Conservation (phyloP, 805 yeast species). For the Ogataea henricii region DNA sequence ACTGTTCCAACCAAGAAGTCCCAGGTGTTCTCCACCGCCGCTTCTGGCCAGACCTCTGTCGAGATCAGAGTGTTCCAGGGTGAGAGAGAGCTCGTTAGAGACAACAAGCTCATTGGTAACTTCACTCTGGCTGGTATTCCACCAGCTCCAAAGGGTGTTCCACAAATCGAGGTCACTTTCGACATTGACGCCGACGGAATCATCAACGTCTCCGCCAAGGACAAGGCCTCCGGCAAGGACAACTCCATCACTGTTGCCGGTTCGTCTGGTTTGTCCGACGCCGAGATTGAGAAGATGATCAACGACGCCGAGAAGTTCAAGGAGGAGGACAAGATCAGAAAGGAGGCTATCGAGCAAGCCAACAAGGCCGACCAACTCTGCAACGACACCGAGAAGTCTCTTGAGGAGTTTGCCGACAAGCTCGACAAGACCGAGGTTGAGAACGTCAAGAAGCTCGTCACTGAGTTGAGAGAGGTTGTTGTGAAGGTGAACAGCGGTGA, state of each 20-base stretch:
- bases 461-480: constrained; percentile 62
- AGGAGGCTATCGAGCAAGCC: constrained; percentile 68
- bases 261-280: constrained; percentile 67
- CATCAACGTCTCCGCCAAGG: constrained; percentile 79
- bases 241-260: constrained; percentile 75
- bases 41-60: constrained; percentile 94
- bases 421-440: constrained; percentile 51
- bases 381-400: constrained; percentile 86
- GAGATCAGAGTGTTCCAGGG: constrained; percentile 99
- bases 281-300: constrained; percentile 63
- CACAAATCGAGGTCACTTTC: constrained; percentile 91
- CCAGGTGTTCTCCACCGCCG: constrained; percentile 94
- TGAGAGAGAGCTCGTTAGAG: constrained; percentile 97
- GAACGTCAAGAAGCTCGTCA: constrained; percentile 53
- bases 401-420: constrained; percentile 71
- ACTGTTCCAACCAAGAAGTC: constrained; percentile 97
- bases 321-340: constrained; percentile 58
- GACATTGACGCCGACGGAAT: constrained; percentile 96
- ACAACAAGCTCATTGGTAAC: constrained; percentile 96
- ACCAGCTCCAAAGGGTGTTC: constrained; percentile 94
- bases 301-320: constrained; percentile 66
- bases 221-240: constrained; percentile 75
- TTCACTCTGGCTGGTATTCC: constrained; percentile 94
- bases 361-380: constrained; percentile 76
- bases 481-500: constrained; percentile 60